phyloP scores from a whole-genome alignment of 2,329 filamentous ascomycete species.

The Colletotrichum musicola region DNA sequence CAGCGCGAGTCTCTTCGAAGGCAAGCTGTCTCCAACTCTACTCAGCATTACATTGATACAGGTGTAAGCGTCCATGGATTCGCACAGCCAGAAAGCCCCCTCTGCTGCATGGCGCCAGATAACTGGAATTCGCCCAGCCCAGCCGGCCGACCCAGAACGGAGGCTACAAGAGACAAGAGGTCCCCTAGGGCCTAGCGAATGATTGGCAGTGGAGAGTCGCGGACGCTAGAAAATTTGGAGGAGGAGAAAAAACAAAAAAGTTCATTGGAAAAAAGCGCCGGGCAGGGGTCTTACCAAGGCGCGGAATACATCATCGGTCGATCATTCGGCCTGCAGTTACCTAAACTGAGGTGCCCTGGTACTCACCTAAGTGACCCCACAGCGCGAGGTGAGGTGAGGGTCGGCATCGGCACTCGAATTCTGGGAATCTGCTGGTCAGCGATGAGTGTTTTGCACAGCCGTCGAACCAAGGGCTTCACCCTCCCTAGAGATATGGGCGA shows the following conservation, averaged over 20 bases:
- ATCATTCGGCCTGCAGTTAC: conserved; percentile 14
- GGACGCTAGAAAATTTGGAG: conserved; percentile 7
- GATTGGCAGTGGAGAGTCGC: background rate
- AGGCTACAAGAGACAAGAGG: conserved; percentile 2
- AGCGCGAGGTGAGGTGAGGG: too few species aligned
- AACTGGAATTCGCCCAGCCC: conserved; percentile 29
- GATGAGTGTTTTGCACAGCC: too few species aligned
- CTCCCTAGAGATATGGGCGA: background rate
- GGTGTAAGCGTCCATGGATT: conserved; percentile 1
- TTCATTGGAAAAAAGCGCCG: conserved; percentile 12
- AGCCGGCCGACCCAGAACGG: conserved; percentile 13
- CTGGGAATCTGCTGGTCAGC: too few species aligned
- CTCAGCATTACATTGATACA: background rate
- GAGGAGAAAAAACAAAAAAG: background rate
- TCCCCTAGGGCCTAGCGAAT: background rate
- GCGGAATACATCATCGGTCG: conserved; percentile 33
- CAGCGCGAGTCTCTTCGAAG: background rate
- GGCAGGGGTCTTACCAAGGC: conserved; percentile 27
- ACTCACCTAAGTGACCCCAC: background rate
- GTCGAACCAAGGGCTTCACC: background rate
- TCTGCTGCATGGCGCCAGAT: conserved; percentile 20
- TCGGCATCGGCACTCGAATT: too few species aligned
- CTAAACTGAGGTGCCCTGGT: background rate
- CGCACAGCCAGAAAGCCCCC: conserved; percentile 6
- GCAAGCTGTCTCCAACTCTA: background rate